phyloP scores from a whole-genome alignment of 768 basidiomycete genomes.

The Russula sp. region DNA sequence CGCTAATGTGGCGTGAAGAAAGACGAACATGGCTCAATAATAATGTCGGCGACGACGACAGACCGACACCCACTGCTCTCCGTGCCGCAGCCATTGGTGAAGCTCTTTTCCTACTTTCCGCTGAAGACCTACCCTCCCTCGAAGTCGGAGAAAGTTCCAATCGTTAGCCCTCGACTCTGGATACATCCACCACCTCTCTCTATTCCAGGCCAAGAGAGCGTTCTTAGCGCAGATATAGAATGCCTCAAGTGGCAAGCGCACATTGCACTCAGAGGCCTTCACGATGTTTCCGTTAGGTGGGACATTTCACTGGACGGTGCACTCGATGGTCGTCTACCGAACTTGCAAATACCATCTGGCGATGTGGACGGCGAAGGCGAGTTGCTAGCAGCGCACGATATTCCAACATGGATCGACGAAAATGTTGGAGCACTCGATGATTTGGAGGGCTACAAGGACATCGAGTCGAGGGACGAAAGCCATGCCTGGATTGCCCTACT shows the following conservation, averaged over 20 bases:
- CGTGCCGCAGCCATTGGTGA: slow-evolving; percentile 16
- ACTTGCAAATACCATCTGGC: slow-evolving; percentile 52
- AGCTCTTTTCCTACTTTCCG: slow-evolving; percentile 24
- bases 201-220: slow-evolving; percentile 20
- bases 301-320: slow-evolving; percentile 68
- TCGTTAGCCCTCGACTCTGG: slow-evolving; percentile 53
- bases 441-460: slow-evolving; percentile 64
- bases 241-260: slow-evolving; percentile 91
- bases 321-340: slow-evolving; percentile 61
- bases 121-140: slow-evolving; percentile 26
- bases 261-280: slow-evolving; percentile 59
- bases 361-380: slow-evolving; percentile 39
- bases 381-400: slow-evolving; percentile 58
- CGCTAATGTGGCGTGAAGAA: not conserved
- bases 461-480: slow-evolving; percentile 60
- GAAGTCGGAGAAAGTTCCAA: slow-evolving; percentile 10
- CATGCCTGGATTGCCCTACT: slow-evolving; percentile 78
- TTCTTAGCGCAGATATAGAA: slow-evolving; percentile 71
- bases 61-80: slow-evolving; percentile 9
- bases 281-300: slow-evolving; percentile 50
- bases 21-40: not conserved
- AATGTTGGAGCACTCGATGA: slow-evolving; percentile 38
- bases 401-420: slow-evolving; percentile 69
- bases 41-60: slow-evolving; percentile 22
- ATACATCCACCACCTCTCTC: slow-evolving; percentile 43